Evolutionary conservation across 139 green algal species (phyloP), one percentile per base, ranked within the genome.

Genomic region (Micractinium sp.): DNA sequence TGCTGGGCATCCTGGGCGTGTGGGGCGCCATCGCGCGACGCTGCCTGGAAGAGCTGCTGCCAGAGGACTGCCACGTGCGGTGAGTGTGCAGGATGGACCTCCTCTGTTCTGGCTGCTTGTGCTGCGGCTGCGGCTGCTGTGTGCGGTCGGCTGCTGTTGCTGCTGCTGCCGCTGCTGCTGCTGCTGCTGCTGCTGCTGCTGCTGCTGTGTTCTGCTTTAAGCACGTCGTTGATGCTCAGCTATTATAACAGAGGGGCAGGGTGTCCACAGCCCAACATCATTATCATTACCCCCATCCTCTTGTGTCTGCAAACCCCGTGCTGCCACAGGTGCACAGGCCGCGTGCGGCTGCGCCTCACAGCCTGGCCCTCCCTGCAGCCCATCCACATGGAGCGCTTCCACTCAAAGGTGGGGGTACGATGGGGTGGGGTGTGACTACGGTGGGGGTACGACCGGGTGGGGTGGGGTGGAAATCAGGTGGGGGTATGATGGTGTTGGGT

Each of bases 21-120:
- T 87, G 82, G 82, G 82, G 82, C 36, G 9, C n/a, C 61, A 78
- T 87, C 9, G 82, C 82, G 7, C 82, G 82, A 22, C 82, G 61
- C 63, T 87, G 82, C 82, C 82, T 87, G 63, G 23, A 87, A 35
- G 82, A 87, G 63, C 63, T 87, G 82, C 82, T 87, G 82, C 82
- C 82, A 0, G 82, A 87, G 36, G 82, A 87, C 27, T 66, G 61
- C 1, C 82, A 87, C 82, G 20, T n/a, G 25, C 22, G 82, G 82
- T 87, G 35, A 12, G 81, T 60, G 16, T 1, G 3, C 1, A 15
- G 35, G 35, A 22, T 18, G 9, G 33, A 25, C 35, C 35, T 22
- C 71, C 29, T 16, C 2, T 33, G 31, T 77, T 25, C 71, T 38
- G 71, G 31, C 71, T 77, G 71, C 29, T 33, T 36, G 13, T 31